Base-by-base conservation (phyloP, 1,284 basidiomycete genomes). In the Naganishia sp. region DNA sequence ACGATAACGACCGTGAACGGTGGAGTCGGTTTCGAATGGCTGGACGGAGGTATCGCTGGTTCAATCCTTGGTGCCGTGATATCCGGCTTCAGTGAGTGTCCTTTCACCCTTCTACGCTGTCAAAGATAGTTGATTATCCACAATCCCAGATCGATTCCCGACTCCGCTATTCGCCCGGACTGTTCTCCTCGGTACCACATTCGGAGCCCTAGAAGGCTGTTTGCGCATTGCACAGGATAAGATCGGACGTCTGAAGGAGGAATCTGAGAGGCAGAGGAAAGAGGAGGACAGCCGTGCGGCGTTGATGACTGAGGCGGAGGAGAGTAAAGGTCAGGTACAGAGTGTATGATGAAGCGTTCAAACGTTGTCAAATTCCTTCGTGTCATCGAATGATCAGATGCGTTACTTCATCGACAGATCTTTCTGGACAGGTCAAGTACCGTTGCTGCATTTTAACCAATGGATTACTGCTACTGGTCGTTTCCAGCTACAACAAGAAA, bases 41-140 rank as follows among this genome's bases (percentile, higher is more conserved):
- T 73, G 49, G 79, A 80, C 67, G 79, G 79, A 0, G 72, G 72
- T 3, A 64, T 75, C 0, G 75, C 79, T 0, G 79, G 78, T 0
- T 69, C 68, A 10, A 7, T 76, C 6, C 63, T 79, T 55, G 77
- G 73, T 21, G 42, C 70, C 4, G 69, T 70, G 17, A 71, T 75
- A 0, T 75, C 77, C 0, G 43, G 71, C 11, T 54, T 67, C 6
- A 76, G 78, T 80, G 64, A 72, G 77, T 77, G 1, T 6, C 18
- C 31, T 6, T 23, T 15, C 41, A 13, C 9, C n/a, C 23, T 32
- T 23, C 23, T 0, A 31, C 3, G 28, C 52, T 10, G 18, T 10
- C 11, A 32, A 31, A 43, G 5, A 2, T 21, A 25, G 6, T 10
- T 46, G 32, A 61, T 32, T 17, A 5, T 23, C 10, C 28, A 3